phyloP scores from a whole-genome alignment of 1,284 basidiomycete species.

The Heterobasidion parviporum region DNA sequence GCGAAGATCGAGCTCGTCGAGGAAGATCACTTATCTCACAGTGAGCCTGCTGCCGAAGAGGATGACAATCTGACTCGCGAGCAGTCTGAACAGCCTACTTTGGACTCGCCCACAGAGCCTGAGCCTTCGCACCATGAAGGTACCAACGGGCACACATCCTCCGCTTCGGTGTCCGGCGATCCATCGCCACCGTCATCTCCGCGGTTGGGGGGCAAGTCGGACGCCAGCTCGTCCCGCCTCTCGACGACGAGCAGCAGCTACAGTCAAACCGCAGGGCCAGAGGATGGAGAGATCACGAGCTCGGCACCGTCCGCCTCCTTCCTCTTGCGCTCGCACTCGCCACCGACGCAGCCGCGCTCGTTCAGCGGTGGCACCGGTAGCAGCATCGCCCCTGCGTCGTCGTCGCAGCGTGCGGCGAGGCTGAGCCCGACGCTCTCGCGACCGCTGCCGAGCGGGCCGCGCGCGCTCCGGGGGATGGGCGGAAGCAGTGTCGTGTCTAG shows the following conservation, averaged over 20 bases:
- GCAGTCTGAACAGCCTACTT: too few relatives aligned
- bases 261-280: neutral
- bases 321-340: constrained; percentile 27
- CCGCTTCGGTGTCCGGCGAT: neutral
- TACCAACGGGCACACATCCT: neutral
- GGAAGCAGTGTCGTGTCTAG: neutral
- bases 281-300: constrained; percentile 5
- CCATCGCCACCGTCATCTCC: neutral
- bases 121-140: too few relatives aligned
- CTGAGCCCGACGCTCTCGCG: constrained; percentile 18
- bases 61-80: too few relatives aligned
- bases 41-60: too few relatives aligned
- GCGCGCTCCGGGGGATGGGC: constrained; percentile 33
- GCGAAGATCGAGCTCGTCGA: constrained; percentile 25
- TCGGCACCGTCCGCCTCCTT: constrained; percentile 1
- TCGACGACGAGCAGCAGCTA: neutral
- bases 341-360: constrained; percentile 39
- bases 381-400: constrained; percentile 16
- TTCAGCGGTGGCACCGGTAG: constrained; percentile 19
- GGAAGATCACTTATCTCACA: neutral
- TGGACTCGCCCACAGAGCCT: too few relatives aligned
- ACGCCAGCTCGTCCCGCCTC: neutral
- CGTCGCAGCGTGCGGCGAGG: constrained; percentile 19
- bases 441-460: constrained; percentile 42
- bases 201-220: neutral